Base-by-base conservation (phyloP, 257 asterid species). In the Capsicum baccatum region DNA sequence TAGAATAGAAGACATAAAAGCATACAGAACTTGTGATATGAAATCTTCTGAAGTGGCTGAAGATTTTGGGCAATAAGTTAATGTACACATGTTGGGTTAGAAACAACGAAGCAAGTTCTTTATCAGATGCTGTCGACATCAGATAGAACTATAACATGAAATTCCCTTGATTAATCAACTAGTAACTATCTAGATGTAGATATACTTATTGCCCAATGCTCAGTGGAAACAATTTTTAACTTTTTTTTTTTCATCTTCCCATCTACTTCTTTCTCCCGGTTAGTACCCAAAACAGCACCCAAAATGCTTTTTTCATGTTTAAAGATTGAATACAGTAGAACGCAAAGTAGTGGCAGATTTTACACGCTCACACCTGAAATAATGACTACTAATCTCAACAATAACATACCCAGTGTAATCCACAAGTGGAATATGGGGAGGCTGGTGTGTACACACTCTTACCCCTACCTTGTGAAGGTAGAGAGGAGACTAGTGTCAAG, bases 61-160 rank as follows among this genome's bases (percentile, higher is more conserved):
- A 21, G 47, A 14, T 21, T 73, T 76, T 76, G 47, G 44, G n/a
- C 39, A 39, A 19, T 74, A 5, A 48, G 13, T 50, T 48, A 2
- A 73, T 73, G 59, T 1, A 7, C 59, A 73, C 11, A 73, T 19
- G 35, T 73, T 48, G 58, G 80, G 39, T 21, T 44, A 74, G 44
- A 74, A 74, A 37, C 26, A 37, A 39, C 21, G 81, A 19, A 74
- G 48, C 58, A 47, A 73, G 80, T 73, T 39, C 7, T 73, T 15
- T 15, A n/a, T 3, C 42, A 73, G 16, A 50, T 50, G n/a, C 44
- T 13, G 0, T 74, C 19, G 10, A 21, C 19, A 74, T 19, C 44
- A 74, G 44, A 74, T 74, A 74, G 42, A 74, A 74, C 60, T 6
- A 73, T 3, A 74, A 74, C 47, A 74, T 50, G 81, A 74, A 13